Conservation (phyloP, 768 basidiomycete species). For the Clavaria fumosa region DNA sequence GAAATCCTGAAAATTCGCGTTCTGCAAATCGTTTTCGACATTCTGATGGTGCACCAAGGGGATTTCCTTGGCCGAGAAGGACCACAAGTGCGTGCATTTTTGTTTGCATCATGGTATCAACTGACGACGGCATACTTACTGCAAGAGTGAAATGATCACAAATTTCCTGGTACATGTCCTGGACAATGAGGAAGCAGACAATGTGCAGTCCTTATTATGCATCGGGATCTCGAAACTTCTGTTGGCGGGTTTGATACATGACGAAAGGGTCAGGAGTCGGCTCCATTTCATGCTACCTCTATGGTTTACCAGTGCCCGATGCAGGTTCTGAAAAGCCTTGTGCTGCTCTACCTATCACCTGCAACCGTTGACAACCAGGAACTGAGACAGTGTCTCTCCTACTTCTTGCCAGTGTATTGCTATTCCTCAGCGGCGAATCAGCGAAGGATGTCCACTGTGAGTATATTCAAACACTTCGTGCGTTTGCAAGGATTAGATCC, state of each 20-base stretch:
- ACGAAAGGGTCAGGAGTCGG: conserved; percentile 41
- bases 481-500: no score
- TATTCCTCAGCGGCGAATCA: conserved; percentile 70
- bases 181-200: conserved; percentile 34
- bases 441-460: conserved; percentile 50
- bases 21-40: conserved; percentile 75
- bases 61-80: conserved; percentile 32
- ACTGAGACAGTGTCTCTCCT: conserved; percentile 71
- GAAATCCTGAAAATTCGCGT: conserved; percentile 51
- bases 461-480: conserved; percentile 6
- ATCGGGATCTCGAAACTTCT: conserved; percentile 80
- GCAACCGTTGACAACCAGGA: conserved; percentile 69
- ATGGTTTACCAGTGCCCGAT: conserved; percentile 34
- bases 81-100: conserved; percentile 11
- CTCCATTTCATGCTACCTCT: conserved; percentile 10
- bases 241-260: conserved; percentile 57
- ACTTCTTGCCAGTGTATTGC: conserved; percentile 79
- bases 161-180: conserved; percentile 38
- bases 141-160: conserved; percentile 24
- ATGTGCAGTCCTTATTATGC: conserved; percentile 52
- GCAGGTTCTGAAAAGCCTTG: conserved; percentile 23
- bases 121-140: conserved; percentile 6
- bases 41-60: conserved; percentile 69
- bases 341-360: conserved; percentile 58
- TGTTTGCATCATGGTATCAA: conserved; percentile 6